These are phyloP conservation scores for Emydomyces testavorans DNA, from an alignment of 2,329 filamentous ascomycete species.

Conservation along the genomic window DNA sequence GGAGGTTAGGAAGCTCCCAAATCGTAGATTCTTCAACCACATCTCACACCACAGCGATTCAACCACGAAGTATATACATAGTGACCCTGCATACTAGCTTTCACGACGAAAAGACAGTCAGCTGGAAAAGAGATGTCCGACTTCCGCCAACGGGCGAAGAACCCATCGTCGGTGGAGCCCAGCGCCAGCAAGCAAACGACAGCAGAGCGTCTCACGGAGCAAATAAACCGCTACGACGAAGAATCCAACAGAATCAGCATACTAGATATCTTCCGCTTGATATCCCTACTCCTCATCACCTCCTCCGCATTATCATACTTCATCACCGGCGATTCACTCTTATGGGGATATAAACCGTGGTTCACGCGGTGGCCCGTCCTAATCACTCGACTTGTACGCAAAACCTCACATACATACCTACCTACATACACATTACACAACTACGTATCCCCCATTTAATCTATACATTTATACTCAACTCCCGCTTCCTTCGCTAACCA, in stretches of 20 bases:
- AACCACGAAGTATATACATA: no score
- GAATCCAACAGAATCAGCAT: conserved; percentile 13
- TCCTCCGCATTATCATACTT: conserved; percentile 57
- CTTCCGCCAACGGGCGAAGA: conserved; percentile 3
- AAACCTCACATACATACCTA: background rate
- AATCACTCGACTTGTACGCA: conserved; percentile 49
- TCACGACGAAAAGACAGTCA: background rate
- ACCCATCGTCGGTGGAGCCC: background rate
- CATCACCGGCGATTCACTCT: conserved; percentile 56
- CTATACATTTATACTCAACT: no score
- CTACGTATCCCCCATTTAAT: no score
- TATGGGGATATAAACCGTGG: conserved; percentile 57
- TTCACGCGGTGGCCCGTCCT: conserved; percentile 49
- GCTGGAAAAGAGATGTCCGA: conserved; percentile 1
- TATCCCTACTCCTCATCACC: conserved; percentile 12
- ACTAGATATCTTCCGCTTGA: conserved; percentile 16
- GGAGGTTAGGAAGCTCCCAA: no score
- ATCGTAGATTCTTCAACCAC: no score
- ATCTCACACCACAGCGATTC: no score
- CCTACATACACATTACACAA: background rate
- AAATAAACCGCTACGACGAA: conserved; percentile 9
- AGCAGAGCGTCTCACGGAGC: conserved; percentile 1
- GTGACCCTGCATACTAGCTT: background rate
- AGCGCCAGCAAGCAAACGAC: background rate
- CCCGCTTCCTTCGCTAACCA: conserved; percentile 7